phyloP scores from a whole-genome alignment of 2,329 filamentous ascomycete species.

The Fusarium caatingaense region DNA sequence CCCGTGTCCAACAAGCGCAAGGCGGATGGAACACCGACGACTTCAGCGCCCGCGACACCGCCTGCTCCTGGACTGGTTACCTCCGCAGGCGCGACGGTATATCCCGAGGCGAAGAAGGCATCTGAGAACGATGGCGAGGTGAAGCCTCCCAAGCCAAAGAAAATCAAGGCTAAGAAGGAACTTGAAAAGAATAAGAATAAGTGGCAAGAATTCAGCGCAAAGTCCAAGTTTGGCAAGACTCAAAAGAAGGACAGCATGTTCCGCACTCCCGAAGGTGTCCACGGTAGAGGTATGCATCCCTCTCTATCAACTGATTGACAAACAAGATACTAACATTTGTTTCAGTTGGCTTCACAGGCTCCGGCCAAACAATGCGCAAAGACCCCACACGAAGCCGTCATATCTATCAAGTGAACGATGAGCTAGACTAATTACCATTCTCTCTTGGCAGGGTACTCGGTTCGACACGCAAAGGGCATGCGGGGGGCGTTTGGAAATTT shows the following conservation, averaged over 20 bases:
- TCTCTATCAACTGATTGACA: too few relatives aligned
- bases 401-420: conserved; percentile 82
- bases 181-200: conserved; percentile 91
- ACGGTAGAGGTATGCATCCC: conserved; percentile 78
- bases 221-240: conserved; percentile 74
- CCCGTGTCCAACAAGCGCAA: conserved; percentile 86
- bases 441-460: conserved; percentile 44
- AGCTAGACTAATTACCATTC: conserved; percentile 69
- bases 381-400: conserved; percentile 85
- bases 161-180: conserved; percentile 90
- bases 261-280: conserved; percentile 85
- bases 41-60: conserved; percentile 53
- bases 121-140: conserved; percentile 72
- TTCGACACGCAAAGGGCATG: conserved; percentile 34
- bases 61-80: conserved; percentile 60
- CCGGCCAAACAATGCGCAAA: conserved; percentile 95
- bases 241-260: conserved; percentile 97
- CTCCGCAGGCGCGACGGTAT: conserved; percentile 68
- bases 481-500: conserved; percentile 43
- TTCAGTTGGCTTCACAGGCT: conserved; percentile 93
- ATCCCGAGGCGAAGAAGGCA: conserved; percentile 70
- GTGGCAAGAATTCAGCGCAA: conserved; percentile 92
- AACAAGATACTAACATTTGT: conserved; percentile 34
- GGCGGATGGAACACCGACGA: conserved; percentile 77
- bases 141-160: conserved; percentile 84